Evolutionary conservation across 495 filamentous ascomycete genomes (phyloP), one percentile per base, ranked within the genome.

Genomic region (Polyplosphaeria fusca): DNA sequence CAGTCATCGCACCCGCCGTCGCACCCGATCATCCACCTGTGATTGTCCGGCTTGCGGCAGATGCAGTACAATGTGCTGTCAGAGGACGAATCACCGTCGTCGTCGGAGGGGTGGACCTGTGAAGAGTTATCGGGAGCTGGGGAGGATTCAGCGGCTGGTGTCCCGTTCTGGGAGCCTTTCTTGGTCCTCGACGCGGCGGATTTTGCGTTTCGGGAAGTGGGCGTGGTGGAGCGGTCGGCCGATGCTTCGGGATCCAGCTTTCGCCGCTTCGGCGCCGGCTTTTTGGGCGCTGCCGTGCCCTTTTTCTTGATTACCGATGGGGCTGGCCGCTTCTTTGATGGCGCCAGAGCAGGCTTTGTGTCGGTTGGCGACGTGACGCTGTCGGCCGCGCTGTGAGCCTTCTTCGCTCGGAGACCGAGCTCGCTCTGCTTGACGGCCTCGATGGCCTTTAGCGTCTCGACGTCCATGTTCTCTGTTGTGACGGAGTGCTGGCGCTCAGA

Each of bases 1-100:
- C 86, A 89, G 65, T 87, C 86, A 24, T 87, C 81, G 56, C 86
- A 89, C 4, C 74, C 79, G 13, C 83, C 84, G 63, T 89, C 85
- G 58, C 86, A 89, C 3, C 72, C 82, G 61, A 89, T 86, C 86
- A 89, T 89, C 81, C 84, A 86, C 11, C 78, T 84, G 60, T 87
- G 85, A 58, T 87, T 84, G 62, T 89, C 86, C 14, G 82, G 82
- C 53, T 77, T 78, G 42, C 84, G 79, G 58, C 86, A 89, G 49
- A 87, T 83, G 70, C 86, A 89, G 67, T 83, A 88, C 13, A 85
- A 27, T 32, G 76, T 74, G 28, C 51, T 55, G 42, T 58, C 67
- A 18, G 75, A 74, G 13, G 59, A 62, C 2, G 59, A 62, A 0
- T 62, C 59, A 1, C 24, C 76, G 22, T 68, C 64, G 49, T 58